Percentiles rank a stretch among this genome's conserved stretches.
Conservation (phyloP, 2,329 filamentous ascomycete species). For the Aspergillus sp. region DNA sequence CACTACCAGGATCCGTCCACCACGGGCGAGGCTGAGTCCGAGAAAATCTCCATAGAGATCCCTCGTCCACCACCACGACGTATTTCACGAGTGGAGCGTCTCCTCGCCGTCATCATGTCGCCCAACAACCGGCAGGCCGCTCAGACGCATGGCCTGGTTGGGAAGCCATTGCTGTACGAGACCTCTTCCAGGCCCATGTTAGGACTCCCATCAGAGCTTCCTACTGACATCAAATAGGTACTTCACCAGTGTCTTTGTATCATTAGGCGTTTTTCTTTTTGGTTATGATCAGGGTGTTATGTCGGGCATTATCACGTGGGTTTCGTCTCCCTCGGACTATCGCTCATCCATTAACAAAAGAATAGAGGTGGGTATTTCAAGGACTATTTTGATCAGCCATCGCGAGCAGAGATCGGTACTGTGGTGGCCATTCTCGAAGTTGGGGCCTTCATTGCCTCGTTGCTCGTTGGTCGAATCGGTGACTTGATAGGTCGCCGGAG, state of each 20-base stretch:
- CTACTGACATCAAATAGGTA: slow-evolving; percentile 58
- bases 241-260: slow-evolving; percentile 81
- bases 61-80: slow-evolving; percentile 64
- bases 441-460: slow-evolving; percentile 85
- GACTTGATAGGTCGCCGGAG: slow-evolving; percentile 85
- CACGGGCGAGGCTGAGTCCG: slow-evolving; percentile 34
- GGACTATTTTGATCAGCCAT: slow-evolving; percentile 88
- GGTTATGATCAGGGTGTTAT: slow-evolving; percentile 65
- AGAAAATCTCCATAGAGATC: slow-evolving; percentile 62
- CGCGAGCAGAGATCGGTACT: slow-evolving; percentile 82
- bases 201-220: slow-evolving; percentile 5
- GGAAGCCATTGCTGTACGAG: slow-evolving; percentile 84
- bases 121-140: slow-evolving; percentile 63
- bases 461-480: slow-evolving; percentile 81
- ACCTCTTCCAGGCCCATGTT: neutral
- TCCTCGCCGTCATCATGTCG: slow-evolving; percentile 83
- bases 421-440: slow-evolving; percentile 98
- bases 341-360: slow-evolving; percentile 14
- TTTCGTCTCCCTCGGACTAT: slow-evolving; percentile 15
- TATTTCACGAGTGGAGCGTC: slow-evolving; percentile 65
- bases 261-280: slow-evolving; percentile 63
- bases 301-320: slow-evolving; percentile 67
- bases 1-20: slow-evolving; percentile 60
- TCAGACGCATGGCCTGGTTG: slow-evolving; percentile 86
- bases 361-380: slow-evolving; percentile 79